These are phyloP conservation scores for Camellia oleifera DNA, from an alignment of 179 eudicot genomes.

Conservation along the genomic window DNA sequence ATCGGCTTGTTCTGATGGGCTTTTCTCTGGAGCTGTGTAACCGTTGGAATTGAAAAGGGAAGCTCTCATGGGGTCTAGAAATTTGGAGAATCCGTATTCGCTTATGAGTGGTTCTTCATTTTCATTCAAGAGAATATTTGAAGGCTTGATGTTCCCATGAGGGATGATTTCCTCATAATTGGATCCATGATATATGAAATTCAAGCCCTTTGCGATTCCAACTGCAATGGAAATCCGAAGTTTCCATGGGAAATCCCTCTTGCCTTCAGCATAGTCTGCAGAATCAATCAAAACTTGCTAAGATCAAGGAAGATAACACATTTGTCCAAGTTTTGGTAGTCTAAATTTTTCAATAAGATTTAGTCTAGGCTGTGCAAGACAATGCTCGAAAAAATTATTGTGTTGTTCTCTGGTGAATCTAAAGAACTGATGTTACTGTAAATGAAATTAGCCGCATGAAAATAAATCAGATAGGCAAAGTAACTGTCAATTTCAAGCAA, in stretches of 20 bases:
- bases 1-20: slow-evolving; percentile 24
- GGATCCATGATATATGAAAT: slow-evolving; percentile 23
- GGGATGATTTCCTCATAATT: slow-evolving; percentile 24
- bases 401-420: too few species aligned
- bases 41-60: slow-evolving; percentile 20
- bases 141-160: slow-evolving; percentile 41
- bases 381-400: too few species aligned
- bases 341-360: too few species aligned
- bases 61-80: slow-evolving; percentile 24
- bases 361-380: too few species aligned
- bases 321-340: neutral
- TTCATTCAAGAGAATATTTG: slow-evolving; percentile 30
- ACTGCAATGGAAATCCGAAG: slow-evolving; percentile 31
- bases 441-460: too few species aligned
- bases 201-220: slow-evolving; percentile 37
- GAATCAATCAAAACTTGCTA: neutral
- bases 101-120: slow-evolving; percentile 35
- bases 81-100: slow-evolving; percentile 34
- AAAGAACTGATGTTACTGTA: too few species aligned
- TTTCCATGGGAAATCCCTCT: slow-evolving; percentile 33
- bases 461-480: too few species aligned
- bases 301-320: neutral
- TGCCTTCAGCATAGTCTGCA: slow-evolving; percentile 31
- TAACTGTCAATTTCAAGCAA: too few species aligned
- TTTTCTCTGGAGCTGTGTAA: slow-evolving; percentile 30